Conservation (phyloP, 2,329 filamentous ascomycete species). For the Didymella sp. region DNA sequence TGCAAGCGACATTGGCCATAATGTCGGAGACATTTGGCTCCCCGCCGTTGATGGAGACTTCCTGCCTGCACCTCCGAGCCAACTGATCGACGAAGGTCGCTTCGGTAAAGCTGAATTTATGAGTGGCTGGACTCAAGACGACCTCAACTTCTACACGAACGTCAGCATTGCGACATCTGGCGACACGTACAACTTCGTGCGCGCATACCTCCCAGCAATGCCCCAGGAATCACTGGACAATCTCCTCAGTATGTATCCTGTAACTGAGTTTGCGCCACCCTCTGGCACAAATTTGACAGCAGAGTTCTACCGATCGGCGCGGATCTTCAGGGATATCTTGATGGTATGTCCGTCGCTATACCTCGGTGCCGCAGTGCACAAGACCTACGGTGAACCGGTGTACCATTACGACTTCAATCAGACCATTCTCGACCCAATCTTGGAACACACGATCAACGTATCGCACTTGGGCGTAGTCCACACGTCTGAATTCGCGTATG, state of each 20-base stretch:
- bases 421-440: constrained; percentile 58
- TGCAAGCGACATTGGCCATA: constrained; percentile 44
- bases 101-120: constrained; percentile 54
- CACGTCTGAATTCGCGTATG: constrained; percentile 62
- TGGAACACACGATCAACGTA: constrained; percentile 44
- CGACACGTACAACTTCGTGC: constrained; percentile 53
- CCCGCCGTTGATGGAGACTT: constrained; percentile 60
- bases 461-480: constrained; percentile 58
- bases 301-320: constrained; percentile 60
- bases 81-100: constrained; percentile 50
- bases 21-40: constrained; percentile 59
- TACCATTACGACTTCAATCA: constrained; percentile 63
- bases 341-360: constrained; percentile 59
- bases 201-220: constrained; percentile 51
- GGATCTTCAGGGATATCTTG: constrained; percentile 61
- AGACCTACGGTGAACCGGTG: constrained; percentile 48
- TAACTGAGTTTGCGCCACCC: constrained; percentile 54
- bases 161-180: constrained; percentile 49
- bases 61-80: constrained; percentile 55
- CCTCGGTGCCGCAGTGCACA: constrained; percentile 52
- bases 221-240: constrained; percentile 31
- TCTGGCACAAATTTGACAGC: constrained; percentile 50
- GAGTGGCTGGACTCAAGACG: constrained; percentile 56
- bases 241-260: constrained; percentile 45
- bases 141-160: constrained; percentile 55